A percentile compares a stretch with the other conserved stretches of the same genome.
Conservation (phyloP, 495 filamentous ascomycete species). For the Penicillium herquei region DNA sequence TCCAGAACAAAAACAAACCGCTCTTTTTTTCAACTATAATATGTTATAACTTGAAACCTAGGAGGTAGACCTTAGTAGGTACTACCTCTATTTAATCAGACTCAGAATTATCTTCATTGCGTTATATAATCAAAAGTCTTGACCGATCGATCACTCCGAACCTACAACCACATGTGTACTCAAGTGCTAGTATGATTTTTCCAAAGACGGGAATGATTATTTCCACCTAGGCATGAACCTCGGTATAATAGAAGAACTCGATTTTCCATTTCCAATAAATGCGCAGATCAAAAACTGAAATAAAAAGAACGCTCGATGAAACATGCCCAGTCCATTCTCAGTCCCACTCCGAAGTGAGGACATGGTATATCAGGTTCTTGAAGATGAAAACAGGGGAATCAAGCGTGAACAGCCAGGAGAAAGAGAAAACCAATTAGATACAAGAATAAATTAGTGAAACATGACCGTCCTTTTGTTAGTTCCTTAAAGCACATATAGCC, state of each 20-base stretch:
- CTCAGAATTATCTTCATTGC: no score
- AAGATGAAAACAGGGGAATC: slow-evolving; percentile 15
- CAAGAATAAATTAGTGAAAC: slow-evolving; percentile 23
- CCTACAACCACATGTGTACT: no score
- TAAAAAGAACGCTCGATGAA: slow-evolving; percentile 2
- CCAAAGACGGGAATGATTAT: no score
- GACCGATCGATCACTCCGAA: no score
- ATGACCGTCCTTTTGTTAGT: not conserved
- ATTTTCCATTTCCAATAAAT: slow-evolving; percentile 21
- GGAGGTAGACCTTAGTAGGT: no score
- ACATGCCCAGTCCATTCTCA: slow-evolving; percentile 8
- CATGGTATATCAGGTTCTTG: slow-evolving; percentile 34
- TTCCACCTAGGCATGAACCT: not conserved
- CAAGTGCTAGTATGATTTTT: no score
- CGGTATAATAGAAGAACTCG: not conserved
- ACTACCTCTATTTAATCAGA: no score
- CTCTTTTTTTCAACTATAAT: no score
- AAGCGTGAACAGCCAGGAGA: slow-evolving; percentile 5
- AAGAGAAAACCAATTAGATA: slow-evolving; percentile 26
- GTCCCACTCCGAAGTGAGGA: slow-evolving; percentile 18
- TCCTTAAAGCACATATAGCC: slow-evolving; percentile 43
- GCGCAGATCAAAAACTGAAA: slow-evolving; percentile 9
- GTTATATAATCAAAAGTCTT: no score
- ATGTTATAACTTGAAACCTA: no score
- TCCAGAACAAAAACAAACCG: no score